A percentile compares a stretch with the other conserved stretches of the same genome.
Conservation (phyloP, 805 yeast genomes). For the Candida verbasci region DNA sequence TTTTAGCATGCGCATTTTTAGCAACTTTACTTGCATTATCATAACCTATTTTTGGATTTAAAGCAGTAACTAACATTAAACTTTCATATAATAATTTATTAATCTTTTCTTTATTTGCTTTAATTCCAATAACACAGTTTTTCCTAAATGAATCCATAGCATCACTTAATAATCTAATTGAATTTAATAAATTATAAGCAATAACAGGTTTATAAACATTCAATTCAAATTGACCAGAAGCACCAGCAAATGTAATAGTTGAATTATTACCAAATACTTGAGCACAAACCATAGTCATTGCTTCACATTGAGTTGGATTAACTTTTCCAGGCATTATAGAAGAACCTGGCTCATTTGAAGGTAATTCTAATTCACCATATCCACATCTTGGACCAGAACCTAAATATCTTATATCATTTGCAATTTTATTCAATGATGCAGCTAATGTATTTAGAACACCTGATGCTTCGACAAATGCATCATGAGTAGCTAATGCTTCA, state of each 20-base stretch:
- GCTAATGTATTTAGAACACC: constrained; percentile 38
- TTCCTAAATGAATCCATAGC: constrained; percentile 30
- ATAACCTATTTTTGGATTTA: constrained; percentile 38
- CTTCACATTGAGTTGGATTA: constrained; percentile 39
- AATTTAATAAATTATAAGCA: constrained; percentile 32
- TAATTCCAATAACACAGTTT: constrained; percentile 36
- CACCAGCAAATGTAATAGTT: constrained; percentile 36
- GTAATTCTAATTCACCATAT: constrained; percentile 35
- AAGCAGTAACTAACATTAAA: constrained; percentile 38
- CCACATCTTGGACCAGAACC: constrained; percentile 41
- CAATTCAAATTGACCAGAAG: constrained; percentile 38
- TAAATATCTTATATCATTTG: constrained; percentile 36
- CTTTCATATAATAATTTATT: constrained; percentile 34
- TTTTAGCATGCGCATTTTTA: constrained; percentile 38
- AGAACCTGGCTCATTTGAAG: constrained; percentile 39
- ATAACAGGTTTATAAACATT: constrained; percentile 39
- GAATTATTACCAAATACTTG: constrained; percentile 38
- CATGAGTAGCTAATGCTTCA: constrained; percentile 40
- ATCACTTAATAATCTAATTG: constrained; percentile 32
- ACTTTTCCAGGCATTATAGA: constrained; percentile 41
- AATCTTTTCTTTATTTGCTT: constrained; percentile 33
- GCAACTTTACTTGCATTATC: constrained; percentile 39
- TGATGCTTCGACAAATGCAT: constrained; percentile 37
- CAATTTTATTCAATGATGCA: constrained; percentile 33
- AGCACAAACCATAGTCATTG: constrained; percentile 37